Conservation (phyloP, 2,329 filamentous ascomycete genomes). For the Xylariomycetidae sp. region DNA sequence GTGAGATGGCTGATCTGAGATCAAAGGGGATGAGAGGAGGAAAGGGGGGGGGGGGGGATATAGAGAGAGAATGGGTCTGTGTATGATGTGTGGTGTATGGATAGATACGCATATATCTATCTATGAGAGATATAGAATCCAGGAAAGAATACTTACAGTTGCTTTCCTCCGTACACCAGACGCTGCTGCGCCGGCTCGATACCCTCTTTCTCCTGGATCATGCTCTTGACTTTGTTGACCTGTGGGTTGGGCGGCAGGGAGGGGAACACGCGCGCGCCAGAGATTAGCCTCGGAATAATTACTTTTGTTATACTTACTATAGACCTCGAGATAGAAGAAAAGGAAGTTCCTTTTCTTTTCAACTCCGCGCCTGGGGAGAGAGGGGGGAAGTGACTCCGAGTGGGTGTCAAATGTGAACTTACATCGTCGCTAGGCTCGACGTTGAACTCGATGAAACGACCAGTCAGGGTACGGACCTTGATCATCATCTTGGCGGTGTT, state of each 20-base stretch:
- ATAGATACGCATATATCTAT: background rate
- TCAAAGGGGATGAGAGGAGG: background rate
- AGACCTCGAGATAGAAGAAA: too few relatives aligned
- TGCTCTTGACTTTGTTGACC: conserved; percentile 97
- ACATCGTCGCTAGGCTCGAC: conserved; percentile 95
- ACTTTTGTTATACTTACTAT: too few relatives aligned
- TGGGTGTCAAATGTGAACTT: conserved; percentile 15
- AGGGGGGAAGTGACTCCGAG: background rate
- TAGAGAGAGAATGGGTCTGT: too few relatives aligned
- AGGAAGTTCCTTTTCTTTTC: too few relatives aligned
- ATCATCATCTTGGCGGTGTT: conserved; percentile 23
- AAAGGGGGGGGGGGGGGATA: background rate
- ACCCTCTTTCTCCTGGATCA: conserved; percentile 97
- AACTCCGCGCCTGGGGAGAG: background rate
- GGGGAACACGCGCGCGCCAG: too few relatives aligned
- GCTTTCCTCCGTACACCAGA: conserved; percentile 94
- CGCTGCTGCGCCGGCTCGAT: conserved; percentile 96
- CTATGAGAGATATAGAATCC: background rate
- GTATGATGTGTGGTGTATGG: too few relatives aligned
- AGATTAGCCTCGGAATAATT: too few relatives aligned
- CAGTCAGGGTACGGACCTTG: conserved; percentile 85
- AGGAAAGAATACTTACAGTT: conserved; percentile 66
- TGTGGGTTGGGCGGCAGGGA: too few relatives aligned
- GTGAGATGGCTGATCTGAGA: background rate
- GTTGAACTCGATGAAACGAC: conserved; percentile 98